These are phyloP conservation scores for Aspergillus cristatus DNA, from an alignment of 495 filamentous ascomycete genomes.

Conservation along the genomic window DNA sequence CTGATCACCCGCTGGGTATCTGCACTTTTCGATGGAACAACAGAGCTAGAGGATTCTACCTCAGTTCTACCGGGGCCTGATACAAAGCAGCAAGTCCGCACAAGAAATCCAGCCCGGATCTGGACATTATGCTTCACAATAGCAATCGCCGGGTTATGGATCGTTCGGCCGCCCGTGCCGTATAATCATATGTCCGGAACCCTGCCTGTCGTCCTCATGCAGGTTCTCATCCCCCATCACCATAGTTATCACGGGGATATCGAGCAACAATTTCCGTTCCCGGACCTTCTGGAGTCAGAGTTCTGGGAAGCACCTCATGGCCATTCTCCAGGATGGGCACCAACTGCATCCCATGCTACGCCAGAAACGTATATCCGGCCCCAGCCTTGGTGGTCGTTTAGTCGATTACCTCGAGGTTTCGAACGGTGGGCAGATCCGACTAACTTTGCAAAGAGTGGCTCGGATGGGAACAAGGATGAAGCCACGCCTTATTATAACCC, in stretches of 20 bases:
- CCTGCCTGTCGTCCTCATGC: conserved; percentile 14
- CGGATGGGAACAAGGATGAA: background rate
- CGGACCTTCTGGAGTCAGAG: conserved; percentile 6
- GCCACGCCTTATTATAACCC: conserved; percentile 18
- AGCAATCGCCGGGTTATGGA: conserved; percentile 3
- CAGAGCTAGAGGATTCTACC: background rate
- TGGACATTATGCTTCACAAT: conserved; percentile 5
- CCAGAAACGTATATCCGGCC: background rate
- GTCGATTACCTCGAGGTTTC: conserved; percentile 12
- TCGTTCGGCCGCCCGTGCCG: conserved; percentile 16
- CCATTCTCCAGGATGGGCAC: conserved; percentile 17
- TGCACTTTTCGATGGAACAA: background rate
- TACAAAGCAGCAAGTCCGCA: background rate
- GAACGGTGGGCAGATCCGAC: conserved; percentile 7
- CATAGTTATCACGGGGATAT: too few species aligned
- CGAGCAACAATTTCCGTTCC: conserved; percentile 11
- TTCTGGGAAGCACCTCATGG: conserved; percentile 15
- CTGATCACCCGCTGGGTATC: conserved; percentile 10
- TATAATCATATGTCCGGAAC: conserved; percentile 18
- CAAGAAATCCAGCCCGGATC: conserved; percentile 1
- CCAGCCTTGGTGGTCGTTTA: conserved; percentile 12
- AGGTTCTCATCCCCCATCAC: conserved; percentile 3
- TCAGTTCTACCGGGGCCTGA: conserved; percentile 2
- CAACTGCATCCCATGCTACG: background rate
- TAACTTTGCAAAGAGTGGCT: background rate